Percentiles rank a stretch among this genome's conserved stretches.
These are phyloP conservation scores for Tympanopsis confertula DNA, from an alignment of 2,329 filamentous ascomycete species.

Conservation along the genomic window DNA sequence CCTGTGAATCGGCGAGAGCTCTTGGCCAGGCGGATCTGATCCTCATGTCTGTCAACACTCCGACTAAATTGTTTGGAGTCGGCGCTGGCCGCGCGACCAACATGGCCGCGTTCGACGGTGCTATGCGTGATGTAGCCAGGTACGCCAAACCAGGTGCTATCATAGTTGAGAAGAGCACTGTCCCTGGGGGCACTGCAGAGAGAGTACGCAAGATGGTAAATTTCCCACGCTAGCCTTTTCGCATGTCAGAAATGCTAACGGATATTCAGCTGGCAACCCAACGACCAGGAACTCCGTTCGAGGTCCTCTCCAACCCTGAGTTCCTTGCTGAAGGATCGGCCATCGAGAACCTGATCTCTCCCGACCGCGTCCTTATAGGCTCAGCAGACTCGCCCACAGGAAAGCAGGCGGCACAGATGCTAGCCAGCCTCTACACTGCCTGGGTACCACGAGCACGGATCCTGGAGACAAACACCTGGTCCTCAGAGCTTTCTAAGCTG, in stretches of 20 bases:
- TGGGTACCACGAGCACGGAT: slow-evolving; percentile 44
- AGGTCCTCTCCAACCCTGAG: slow-evolving; percentile 53
- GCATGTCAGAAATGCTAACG: neutral
- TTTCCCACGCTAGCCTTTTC: slow-evolving; percentile 3
- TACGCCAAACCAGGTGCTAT: slow-evolving; percentile 40
- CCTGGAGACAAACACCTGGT: slow-evolving; percentile 45
- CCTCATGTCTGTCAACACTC: slow-evolving; percentile 53
- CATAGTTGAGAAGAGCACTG: slow-evolving; percentile 54
- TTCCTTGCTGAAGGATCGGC: slow-evolving; percentile 53
- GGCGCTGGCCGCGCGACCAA: slow-evolving; percentile 46
- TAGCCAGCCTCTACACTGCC: slow-evolving; percentile 38
- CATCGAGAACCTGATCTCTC: slow-evolving; percentile 40
- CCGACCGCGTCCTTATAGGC: slow-evolving; percentile 51
- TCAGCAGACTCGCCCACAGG: slow-evolving; percentile 33
- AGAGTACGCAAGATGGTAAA: slow-evolving; percentile 41
- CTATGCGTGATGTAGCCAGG: slow-evolving; percentile 38
- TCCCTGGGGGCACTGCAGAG: slow-evolving; percentile 47
- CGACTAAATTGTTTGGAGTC: slow-evolving; percentile 43
- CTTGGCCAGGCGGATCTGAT: slow-evolving; percentile 45
- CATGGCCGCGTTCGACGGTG: slow-evolving; percentile 41
- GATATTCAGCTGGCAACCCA: slow-evolving; percentile 11
- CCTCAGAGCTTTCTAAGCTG: slow-evolving; percentile 50
- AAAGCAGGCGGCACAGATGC: slow-evolving; percentile 31
- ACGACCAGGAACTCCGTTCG: slow-evolving; percentile 35
- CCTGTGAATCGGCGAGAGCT: slow-evolving; percentile 34